Evolutionary conservation across 1,284 basidiomycete genomes (phyloP), one percentile per base, ranked within the genome.

Genomic region (Ustilago cynodontis): DNA sequence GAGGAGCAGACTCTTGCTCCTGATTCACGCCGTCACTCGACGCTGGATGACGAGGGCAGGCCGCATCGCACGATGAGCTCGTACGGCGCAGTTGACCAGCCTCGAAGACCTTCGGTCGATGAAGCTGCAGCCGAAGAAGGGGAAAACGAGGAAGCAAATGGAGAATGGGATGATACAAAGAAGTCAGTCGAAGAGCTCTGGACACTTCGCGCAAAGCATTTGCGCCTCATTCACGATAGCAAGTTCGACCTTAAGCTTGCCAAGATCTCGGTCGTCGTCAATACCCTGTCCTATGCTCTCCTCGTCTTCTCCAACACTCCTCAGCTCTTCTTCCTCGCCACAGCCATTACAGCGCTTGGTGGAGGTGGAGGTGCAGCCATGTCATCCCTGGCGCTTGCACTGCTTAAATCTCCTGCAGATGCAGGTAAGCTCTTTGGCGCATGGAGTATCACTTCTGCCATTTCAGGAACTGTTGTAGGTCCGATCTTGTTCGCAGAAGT

Each of bases 391-490:
- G 81, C 82, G 1, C 66, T 86, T 22, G 81, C 83, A 8, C 57
- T 85, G 47, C 68, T 85, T 43, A 66, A 73, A 37, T 78, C 71
- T 11, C 77, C 80, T 3, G 67, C 72, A 3, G 79, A 85, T 29
- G 81, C 85, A 3, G 85, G 84, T 7, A 82, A 82, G 54, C 69
- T 86, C 29, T 85, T 86, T 43, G 84, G 80, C 16, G 85, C 85
- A 18, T 84, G 82, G 82, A 77, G 71, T 51, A 81, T 86, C 55
- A 62, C 79, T 8, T 76, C 73, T 26, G 84, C 84, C 31, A 65
- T 84, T 37, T 74, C 73, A 0, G 68, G 76, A 20, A 80, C 79
- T 22, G 74, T 86, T 2, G 49, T 85, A 0, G 84, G 85, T 1
- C 85, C 85, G 0, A 57, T 82, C 29, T 45, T 85, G 41, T 86